These are phyloP conservation scores for Pachyrhizus erosus DNA, from an alignment of 306 rosid genomes.

Conservation along the genomic window DNA sequence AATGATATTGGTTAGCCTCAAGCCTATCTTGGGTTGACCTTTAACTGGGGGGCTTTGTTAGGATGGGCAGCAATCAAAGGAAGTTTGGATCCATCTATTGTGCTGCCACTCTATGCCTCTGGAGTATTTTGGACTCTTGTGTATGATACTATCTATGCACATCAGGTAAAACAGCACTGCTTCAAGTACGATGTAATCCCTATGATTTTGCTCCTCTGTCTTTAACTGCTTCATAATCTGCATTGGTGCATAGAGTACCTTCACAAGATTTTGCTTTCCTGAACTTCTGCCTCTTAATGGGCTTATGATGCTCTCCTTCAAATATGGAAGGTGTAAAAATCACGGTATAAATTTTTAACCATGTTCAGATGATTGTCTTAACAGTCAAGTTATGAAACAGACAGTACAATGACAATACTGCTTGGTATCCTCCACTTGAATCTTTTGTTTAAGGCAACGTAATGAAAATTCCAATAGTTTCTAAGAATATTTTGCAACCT, in stretches of 20 bases:
- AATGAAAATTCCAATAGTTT: constrained; percentile 13
- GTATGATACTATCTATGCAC: constrained; percentile 93
- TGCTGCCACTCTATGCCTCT: constrained; percentile 82
- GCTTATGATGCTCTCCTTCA: not conserved
- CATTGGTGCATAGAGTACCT: not conserved
- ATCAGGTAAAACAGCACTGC: constrained; percentile 69
- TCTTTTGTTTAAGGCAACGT: constrained; percentile 35
- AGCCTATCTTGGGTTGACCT: constrained; percentile 89
- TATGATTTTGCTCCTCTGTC: constrained; percentile 28
- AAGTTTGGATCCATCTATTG: constrained; percentile 76
- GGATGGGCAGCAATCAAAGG: constrained; percentile 95
- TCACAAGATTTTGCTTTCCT: constrained; percentile 22
- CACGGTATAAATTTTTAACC: constrained; percentile 21
- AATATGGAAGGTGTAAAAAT: not conserved
- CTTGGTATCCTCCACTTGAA: constrained; percentile 27
- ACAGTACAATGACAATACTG: constrained; percentile 20
- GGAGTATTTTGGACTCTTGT: constrained; percentile 96
- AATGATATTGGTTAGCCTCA: constrained; percentile 72
- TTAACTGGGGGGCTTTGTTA: constrained; percentile 94
- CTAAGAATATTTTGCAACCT: constrained; percentile 23
- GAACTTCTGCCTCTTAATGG: constrained; percentile 6
- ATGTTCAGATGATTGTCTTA: constrained; percentile 23
- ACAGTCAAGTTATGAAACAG: constrained; percentile 24
- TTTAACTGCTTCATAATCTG: constrained; percentile 16
- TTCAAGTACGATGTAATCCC: not conserved